Evolutionary conservation across 2,329 filamentous ascomycete species (phyloP).

Genomic region (Arthrobotrys conoides): DNA sequence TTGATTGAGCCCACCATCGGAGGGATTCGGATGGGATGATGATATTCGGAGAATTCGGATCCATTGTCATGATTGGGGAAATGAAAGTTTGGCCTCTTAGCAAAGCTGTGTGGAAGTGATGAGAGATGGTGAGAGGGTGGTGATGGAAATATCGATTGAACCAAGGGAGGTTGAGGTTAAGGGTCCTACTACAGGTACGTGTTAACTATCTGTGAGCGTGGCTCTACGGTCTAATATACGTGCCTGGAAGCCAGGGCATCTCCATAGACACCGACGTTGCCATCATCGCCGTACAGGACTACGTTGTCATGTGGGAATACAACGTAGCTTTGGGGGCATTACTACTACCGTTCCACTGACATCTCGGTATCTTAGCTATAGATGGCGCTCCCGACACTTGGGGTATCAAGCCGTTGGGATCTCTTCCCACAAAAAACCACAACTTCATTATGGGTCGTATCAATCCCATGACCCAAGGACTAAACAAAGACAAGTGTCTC

Average conservation of each 20-base stretch:
- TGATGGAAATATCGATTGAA: neutral
- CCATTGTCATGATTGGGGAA: slow-evolving; percentile 4
- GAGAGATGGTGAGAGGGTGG: neutral
- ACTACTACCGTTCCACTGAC: neutral
- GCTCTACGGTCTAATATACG: neutral
- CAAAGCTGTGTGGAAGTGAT: neutral
- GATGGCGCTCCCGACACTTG: neutral
- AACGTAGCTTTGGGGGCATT: neutral
- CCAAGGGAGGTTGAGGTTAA: neutral
- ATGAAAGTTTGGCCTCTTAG: neutral
- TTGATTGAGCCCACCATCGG: slow-evolving; percentile 45
- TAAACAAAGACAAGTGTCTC: neutral
- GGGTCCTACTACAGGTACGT: neutral
- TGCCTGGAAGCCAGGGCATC: neutral
- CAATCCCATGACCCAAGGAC: neutral
- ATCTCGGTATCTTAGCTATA: neutral
- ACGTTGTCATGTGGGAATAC: neutral
- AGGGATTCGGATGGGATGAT: slow-evolving; percentile 41
- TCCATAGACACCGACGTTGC: neutral
- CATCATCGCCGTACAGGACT: too few species aligned
- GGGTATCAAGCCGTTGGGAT: slow-evolving; percentile 5
- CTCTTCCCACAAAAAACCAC: neutral
- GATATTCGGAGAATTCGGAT: slow-evolving; percentile 22
- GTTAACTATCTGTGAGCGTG: neutral
- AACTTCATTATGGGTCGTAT: neutral